Base-by-base conservation (phyloP, 2,329 filamentous ascomycete species). In the Amauroascus niger region DNA sequence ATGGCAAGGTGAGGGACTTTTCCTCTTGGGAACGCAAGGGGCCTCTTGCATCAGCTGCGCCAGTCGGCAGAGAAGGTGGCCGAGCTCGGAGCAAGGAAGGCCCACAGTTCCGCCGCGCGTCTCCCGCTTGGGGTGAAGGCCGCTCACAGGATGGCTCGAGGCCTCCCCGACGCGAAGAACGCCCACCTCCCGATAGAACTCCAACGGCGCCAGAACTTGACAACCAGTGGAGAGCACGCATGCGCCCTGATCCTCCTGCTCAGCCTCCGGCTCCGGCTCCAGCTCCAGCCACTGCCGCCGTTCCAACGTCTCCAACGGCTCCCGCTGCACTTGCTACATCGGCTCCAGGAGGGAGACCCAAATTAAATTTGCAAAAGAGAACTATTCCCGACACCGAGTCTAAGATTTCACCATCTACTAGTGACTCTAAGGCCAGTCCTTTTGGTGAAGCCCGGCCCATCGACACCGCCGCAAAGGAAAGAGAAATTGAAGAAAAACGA, bases 1-100 rank as follows among this genome's bases (percentile, higher is more conserved):
- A 91, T 67, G 85, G 85, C 61, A 90, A 87, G 68, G 72, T 82
- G 54, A 83, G 88, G 55, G 87, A 94, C 67, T 86, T 93, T 60
- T 79, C 81, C 61, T 94, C 88, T 71, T 98, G 93, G 93, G 91
- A 96, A 72, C 87, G 93, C 63, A 93, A 87, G 67, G 93, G 93
- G 11, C 93, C 93, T 35, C 77, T 97, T 53, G 87, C 91, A 40
- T 88, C 91, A 20, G 71, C 76, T 74, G 68, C 73, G 28, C 69
- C 72, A 32, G 68, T 68, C 14, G 61, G 63, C 18, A 62, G 65
- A 51, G 69, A 81, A 57, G 79, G 79, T 53, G 80, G 81, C 54
- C 76, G 82, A 58, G 73, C 78, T 56, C 71, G 75, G 58, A 80
- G 74, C 67, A 78, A 76, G 57, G 82, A 88, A 53, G 81, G 79